Conservation (phyloP, 2,329 filamentous ascomycete species). For the Dryadomyces quercivorus region DNA sequence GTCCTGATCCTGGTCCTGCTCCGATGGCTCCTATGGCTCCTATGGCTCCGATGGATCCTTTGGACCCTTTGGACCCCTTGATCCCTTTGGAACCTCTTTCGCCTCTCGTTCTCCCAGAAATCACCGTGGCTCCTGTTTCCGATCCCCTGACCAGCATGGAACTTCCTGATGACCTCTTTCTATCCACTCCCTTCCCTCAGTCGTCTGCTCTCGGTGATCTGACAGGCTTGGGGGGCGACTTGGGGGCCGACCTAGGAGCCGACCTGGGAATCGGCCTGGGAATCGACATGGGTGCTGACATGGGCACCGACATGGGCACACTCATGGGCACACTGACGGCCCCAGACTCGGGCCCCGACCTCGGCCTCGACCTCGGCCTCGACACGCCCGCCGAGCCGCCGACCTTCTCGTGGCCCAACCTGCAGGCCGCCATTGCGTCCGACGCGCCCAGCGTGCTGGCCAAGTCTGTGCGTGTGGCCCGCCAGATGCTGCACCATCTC, state of each 20-base stretch:
- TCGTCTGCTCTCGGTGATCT: not conserved
- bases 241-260: too few relatives aligned
- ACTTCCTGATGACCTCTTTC: not conserved
- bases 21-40: not conserved
- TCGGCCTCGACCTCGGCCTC: not conserved
- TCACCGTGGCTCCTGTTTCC: too few relatives aligned
- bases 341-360: not conserved
- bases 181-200: not conserved
- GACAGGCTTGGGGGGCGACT: too few relatives aligned
- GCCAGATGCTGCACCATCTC: conserved; percentile 14
- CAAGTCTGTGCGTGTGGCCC: conserved; percentile 4
- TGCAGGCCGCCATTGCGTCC: not conserved
- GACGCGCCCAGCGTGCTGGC: not conserved
- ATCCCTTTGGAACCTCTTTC: too few relatives aligned
- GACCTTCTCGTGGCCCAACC: not conserved
- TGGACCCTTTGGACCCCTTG: too few relatives aligned
- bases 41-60: too few relatives aligned
- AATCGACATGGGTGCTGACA: too few relatives aligned
- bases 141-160: too few relatives aligned
- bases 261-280: too few relatives aligned
- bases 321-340: too few relatives aligned
- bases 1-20: too few relatives aligned
- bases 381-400: not conserved
- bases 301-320: not conserved
- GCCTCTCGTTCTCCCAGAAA: too few relatives aligned